Percentiles rank a stretch among this genome's conserved stretches.
These are phyloP conservation scores for Rhodomyrtus tomentosa DNA, from an alignment of 345 rosid genomes.

Conservation along the genomic window DNA sequence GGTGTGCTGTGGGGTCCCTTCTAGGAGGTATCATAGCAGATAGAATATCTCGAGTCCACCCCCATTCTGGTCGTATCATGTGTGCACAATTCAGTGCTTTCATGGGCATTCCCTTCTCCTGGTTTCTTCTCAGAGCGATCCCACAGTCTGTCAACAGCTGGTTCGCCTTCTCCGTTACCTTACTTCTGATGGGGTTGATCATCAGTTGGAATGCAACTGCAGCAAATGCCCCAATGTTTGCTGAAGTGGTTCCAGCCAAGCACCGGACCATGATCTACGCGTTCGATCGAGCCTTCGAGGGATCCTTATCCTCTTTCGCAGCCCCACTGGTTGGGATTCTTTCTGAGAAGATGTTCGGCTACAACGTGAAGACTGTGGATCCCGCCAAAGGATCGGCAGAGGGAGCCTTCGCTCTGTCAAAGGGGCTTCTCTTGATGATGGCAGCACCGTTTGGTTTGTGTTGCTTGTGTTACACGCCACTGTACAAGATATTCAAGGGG, in stretches of 20 bases:
- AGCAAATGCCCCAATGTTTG: conserved; percentile 84
- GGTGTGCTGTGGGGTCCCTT: conserved; percentile 69
- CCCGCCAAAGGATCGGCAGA: conserved; percentile 48
- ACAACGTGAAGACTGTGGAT: conserved; percentile 56
- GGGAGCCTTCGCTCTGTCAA: conserved; percentile 67
- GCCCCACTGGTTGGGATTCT: conserved; percentile 94
- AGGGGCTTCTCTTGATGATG: conserved; percentile 90
- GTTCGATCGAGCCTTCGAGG: conserved; percentile 86
- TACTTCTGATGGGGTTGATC: conserved; percentile 72
- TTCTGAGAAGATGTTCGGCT: conserved; percentile 73
- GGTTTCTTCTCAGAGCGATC: conserved; percentile 58
- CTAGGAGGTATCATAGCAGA: conserved; percentile 78
- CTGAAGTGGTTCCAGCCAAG: conserved; percentile 79
- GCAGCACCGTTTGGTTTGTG: conserved; percentile 79
- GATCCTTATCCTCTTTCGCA: conserved; percentile 86
- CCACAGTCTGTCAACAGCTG: conserved; percentile 67
- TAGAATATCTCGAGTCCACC: conserved; percentile 39
- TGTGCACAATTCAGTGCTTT: conserved; percentile 94
- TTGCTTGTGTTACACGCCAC: conserved; percentile 73
- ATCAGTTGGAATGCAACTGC: conserved; percentile 91
- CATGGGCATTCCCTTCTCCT: conserved; percentile 94
- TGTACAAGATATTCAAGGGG: conserved; percentile 46
- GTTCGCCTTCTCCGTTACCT: conserved; percentile 41
- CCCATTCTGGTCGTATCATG: conserved; percentile 75
- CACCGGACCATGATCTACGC: conserved; percentile 98